Percentiles rank a stretch among this genome's conserved stretches.
Conservation (phyloP, 495 filamentous ascomycete species). For the Podospora fimiseda region DNA sequence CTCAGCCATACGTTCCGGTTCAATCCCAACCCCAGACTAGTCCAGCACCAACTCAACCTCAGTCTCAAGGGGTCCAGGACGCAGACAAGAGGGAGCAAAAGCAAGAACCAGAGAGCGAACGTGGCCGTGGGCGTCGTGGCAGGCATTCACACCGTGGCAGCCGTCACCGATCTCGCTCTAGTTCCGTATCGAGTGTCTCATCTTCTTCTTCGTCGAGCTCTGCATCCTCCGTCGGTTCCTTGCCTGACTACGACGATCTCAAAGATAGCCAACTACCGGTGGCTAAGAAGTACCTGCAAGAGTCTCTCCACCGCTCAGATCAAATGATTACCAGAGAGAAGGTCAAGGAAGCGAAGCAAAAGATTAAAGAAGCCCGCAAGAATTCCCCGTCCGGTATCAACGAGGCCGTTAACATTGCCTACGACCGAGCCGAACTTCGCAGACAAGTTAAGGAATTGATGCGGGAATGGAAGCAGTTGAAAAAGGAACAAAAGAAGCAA, state of each 20-base stretch:
- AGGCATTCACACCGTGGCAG: constrained; percentile 3
- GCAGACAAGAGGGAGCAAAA: not conserved
- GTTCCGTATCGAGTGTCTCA: constrained; percentile 18
- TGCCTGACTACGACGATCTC: constrained; percentile 42
- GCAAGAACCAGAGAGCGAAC: not conserved
- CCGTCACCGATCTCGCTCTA: constrained; percentile 11
- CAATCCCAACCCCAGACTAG: not conserved
- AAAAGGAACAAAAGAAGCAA: constrained; percentile 32
- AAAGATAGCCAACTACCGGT: constrained; percentile 35
- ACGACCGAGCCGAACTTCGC: constrained; percentile 27
- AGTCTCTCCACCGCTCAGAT: constrained; percentile 39
- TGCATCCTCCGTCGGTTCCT: constrained; percentile 37
- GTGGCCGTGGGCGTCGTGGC: not conserved
- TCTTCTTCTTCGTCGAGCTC: constrained; percentile 29
- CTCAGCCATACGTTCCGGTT: not conserved
- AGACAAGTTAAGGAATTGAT: constrained; percentile 35
- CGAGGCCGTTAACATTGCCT: constrained; percentile 7
- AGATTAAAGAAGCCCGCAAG: constrained; percentile 35
- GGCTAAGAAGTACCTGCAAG: constrained; percentile 27
- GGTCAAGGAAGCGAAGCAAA: constrained; percentile 28
- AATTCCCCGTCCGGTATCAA: constrained; percentile 13
- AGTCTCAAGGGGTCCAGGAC: not conserved
- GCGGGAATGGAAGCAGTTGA: constrained; percentile 35
- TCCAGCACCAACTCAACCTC: not conserved
- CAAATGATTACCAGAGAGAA: constrained; percentile 37